Evolutionary conservation across 179 eudicot genomes (phyloP), one percentile per base, ranked within the genome.

Genomic region (Silene coronaria): DNA sequence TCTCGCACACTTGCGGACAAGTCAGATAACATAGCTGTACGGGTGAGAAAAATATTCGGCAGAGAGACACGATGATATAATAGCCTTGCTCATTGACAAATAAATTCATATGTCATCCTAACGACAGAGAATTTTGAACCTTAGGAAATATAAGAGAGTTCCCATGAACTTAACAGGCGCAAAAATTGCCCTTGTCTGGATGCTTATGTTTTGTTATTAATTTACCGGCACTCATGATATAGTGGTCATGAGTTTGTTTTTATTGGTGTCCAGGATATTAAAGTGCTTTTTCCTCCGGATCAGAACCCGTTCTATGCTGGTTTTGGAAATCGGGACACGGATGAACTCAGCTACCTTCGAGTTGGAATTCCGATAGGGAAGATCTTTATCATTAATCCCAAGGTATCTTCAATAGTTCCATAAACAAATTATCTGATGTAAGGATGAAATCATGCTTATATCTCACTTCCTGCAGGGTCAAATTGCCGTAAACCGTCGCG

Each of bases 251-350:
- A 64, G n/a, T 57, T 64, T 53, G 14, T 23, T 71, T 76, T 64
- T 36, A 4, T 61, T 57, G 67, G 72, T 76, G 71, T 76, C 36
- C 88, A 95, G 99, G 97, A 88, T 80, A 91, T 95, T 72, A 95
- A 81, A 85, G 93, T 91, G 58, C 82, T 90, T 38, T 95, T 92
- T 83, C 97, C 97, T 79, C 51, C 89, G 48, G 97, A 92, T 82
- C 81, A 83, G 74, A 84, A 76, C 68, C 99, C 99, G 70, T 95
- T 95, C 76, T 95, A 95, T 76, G 97, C 99, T 77, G 99, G 99
- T 70, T 95, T 92, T 80, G 99, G 98, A 78, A 95, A 95, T 80
- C 86, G 99, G 86, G 93, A 90, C 86, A 95, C 99, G 5, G 97
- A 95, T 81, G 97, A 92, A 79, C 51, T 95, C 78, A 95, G 99